A percentile compares a stretch with the other conserved stretches of the same genome.
phyloP scores from a whole-genome alignment of 1,139 yeast genomes.

The Candida pseudoviswanathii region DNA sequence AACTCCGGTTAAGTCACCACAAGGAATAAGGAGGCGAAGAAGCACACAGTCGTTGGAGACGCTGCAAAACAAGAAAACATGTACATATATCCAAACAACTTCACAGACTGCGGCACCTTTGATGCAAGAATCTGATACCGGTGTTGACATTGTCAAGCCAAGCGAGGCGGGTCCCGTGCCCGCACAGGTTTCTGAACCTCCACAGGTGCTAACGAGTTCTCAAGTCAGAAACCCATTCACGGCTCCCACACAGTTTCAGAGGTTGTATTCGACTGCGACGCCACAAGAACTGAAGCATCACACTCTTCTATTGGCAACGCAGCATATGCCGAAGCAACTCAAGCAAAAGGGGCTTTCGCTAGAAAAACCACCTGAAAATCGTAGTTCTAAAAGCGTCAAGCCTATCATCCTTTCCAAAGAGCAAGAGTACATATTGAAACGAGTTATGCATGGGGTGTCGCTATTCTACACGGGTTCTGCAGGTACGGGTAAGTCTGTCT shows the following conservation, averaged over 20 bases:
- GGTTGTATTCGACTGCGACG: slow-evolving; percentile 3
- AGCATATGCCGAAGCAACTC: neutral
- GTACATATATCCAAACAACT: slow-evolving; percentile 8
- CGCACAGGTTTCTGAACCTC: neutral
- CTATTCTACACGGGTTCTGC: slow-evolving; percentile 94
- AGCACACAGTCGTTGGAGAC: neutral
- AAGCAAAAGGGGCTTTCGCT: neutral
- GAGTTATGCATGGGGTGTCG: slow-evolving; percentile 49
- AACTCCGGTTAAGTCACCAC: slow-evolving; percentile 3
- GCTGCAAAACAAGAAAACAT: slow-evolving; percentile 1
- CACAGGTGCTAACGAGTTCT: neutral
- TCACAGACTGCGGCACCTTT: slow-evolving; percentile 1
- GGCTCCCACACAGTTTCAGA: slow-evolving; percentile 6
- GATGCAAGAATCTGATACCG: neutral
- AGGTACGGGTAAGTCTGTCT: slow-evolving; percentile 91
- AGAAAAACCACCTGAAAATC: neutral
- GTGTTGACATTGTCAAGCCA: neutral
- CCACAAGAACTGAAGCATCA: neutral
- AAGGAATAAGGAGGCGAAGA: neutral
- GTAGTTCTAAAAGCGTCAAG: slow-evolving; percentile 27
- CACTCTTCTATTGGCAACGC: slow-evolving; percentile 1
- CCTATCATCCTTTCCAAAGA: slow-evolving; percentile 44
- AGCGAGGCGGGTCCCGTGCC: neutral
- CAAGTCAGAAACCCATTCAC: slow-evolving; percentile 8
- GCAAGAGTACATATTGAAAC: slow-evolving; percentile 41